Conservation (phyloP, 257 asterid genomes). For the Schizonepeta tenuifolia region DNA sequence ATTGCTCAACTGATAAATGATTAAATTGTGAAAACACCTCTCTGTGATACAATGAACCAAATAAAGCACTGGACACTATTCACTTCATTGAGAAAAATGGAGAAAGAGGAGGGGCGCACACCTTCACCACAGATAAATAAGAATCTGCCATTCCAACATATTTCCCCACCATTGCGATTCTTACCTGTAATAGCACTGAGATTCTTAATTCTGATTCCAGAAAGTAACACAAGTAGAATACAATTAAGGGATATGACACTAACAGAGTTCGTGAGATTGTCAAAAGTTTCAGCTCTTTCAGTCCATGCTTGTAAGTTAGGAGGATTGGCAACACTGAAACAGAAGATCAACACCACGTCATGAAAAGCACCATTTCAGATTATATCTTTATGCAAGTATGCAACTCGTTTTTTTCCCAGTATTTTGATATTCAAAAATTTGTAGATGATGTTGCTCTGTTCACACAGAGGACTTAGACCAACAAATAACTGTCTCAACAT, state of each 20-base stretch:
- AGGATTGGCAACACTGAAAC: conserved; percentile 67
- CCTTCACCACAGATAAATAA: conserved; percentile 97
- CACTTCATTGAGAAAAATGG: conserved; percentile 12
- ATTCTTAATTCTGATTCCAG: conserved; percentile 25
- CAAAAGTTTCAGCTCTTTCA: conserved; percentile 80
- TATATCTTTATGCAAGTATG: not conserved
- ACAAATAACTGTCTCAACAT: not conserved
- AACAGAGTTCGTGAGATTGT: conserved; percentile 80
- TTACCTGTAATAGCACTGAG: conserved; percentile 59
- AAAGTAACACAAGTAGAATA: conserved; percentile 17
- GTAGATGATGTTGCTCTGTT: not conserved
- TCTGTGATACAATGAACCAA: conserved; percentile 1
- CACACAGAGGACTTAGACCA: conserved; percentile 6
- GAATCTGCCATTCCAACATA: conserved; percentile 95
- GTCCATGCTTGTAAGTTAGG: conserved; percentile 92
- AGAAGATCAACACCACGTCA: conserved; percentile 37
- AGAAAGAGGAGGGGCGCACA: conserved; percentile 10
- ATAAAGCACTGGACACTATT: not conserved
- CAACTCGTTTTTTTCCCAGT: conserved; percentile 19
- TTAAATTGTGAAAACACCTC: not conserved
- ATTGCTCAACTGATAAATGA: too few species aligned
- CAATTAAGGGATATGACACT: conserved; percentile 37
- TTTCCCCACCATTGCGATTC: conserved; percentile 97
- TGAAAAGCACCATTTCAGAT: conserved; percentile 9
- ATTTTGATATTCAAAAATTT: not conserved